Conservation (phyloP, 352 stramenopile genomes). For the Pythium aquatile region DNA sequence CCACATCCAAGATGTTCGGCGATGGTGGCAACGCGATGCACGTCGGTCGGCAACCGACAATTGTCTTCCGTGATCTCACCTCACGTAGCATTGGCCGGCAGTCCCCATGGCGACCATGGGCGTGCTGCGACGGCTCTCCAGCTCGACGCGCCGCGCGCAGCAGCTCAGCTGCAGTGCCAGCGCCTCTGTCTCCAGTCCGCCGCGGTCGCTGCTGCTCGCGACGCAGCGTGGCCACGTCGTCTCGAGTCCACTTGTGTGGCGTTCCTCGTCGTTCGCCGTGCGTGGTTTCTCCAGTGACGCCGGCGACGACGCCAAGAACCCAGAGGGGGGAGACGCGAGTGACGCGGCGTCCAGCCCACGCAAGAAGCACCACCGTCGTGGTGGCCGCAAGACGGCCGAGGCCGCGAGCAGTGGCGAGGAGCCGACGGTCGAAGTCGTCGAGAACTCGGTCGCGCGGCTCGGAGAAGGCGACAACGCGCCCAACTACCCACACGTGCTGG, state of each 20-base stretch:
- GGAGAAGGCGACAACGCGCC: conserved; percentile 67
- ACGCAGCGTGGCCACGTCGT: not conserved
- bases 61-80: not conserved
- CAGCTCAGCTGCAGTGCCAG: conserved; percentile 8
- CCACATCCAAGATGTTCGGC: conserved; percentile 19
- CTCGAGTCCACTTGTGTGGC: not conserved
- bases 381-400: conserved; percentile 19
- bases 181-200: conserved; percentile 1
- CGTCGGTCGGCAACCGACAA: conserved; percentile 2
- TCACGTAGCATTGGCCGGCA: conserved; percentile 9
- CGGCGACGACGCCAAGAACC: conserved; percentile 27
- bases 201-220: conserved; percentile 2
- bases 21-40: conserved; percentile 1
- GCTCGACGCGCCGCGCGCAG: conserved; percentile 20
- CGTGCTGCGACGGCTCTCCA: conserved; percentile 27
- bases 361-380: conserved; percentile 23
- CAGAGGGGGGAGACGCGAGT: conserved; percentile 16
- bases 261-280: conserved; percentile 24
- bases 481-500: conserved; percentile 72
- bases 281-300: conserved; percentile 20
- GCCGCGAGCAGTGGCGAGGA: conserved; percentile 11
- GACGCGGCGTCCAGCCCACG: conserved; percentile 9
- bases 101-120: conserved; percentile 27
- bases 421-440: conserved; percentile 54
- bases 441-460: conserved; percentile 56